A percentile compares a stretch with the other conserved stretches of the same genome.
Evolutionary conservation across 2,329 filamentous ascomycete genomes (phyloP).

Genomic region (Dothideomycetes sp.): DNA sequence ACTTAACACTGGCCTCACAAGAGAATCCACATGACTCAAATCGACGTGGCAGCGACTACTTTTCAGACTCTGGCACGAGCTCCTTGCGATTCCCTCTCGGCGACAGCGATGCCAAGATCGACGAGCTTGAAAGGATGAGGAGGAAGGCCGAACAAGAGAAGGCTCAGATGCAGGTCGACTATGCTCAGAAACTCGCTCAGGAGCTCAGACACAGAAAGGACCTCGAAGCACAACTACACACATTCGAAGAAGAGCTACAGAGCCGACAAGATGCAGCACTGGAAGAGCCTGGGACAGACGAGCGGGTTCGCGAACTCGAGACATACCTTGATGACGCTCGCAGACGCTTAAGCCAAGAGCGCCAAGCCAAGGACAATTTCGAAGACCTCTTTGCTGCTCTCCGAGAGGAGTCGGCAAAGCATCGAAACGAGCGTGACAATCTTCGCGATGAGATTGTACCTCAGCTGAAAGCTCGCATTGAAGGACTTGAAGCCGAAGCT

Average conservation of each 20-base stretch:
- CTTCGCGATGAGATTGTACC: slow-evolving; percentile 81
- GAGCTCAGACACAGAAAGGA: slow-evolving; percentile 65
- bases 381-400: slow-evolving; percentile 82
- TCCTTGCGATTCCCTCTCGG: slow-evolving; percentile 66
- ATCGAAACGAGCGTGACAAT: slow-evolving; percentile 83
- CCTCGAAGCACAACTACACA: slow-evolving; percentile 74
- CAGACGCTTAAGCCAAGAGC: slow-evolving; percentile 73
- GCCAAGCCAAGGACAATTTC: slow-evolving; percentile 81
- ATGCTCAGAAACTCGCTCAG: slow-evolving; percentile 77
- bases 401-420: slow-evolving; percentile 67
- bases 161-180: slow-evolving; percentile 72
- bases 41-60: slow-evolving; percentile 90
- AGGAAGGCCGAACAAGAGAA: slow-evolving; percentile 83
- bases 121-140: slow-evolving; percentile 73
- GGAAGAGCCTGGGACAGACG: slow-evolving; percentile 33
- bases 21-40: slow-evolving; percentile 26
- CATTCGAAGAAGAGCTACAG: slow-evolving; percentile 67
- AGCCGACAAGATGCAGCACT: slow-evolving; percentile 19
- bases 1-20: slow-evolving; percentile 43
- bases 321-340: slow-evolving; percentile 69
- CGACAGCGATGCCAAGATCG: slow-evolving; percentile 42
- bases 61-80: slow-evolving; percentile 88
- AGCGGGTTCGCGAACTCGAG: slow-evolving; percentile 67
- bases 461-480: slow-evolving; percentile 62
- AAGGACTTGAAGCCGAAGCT: slow-evolving; percentile 66